These are phyloP conservation scores for Chimonanthus salicifolius DNA, from an alignment of 164 flowering plant species.

Conservation along the genomic window DNA sequence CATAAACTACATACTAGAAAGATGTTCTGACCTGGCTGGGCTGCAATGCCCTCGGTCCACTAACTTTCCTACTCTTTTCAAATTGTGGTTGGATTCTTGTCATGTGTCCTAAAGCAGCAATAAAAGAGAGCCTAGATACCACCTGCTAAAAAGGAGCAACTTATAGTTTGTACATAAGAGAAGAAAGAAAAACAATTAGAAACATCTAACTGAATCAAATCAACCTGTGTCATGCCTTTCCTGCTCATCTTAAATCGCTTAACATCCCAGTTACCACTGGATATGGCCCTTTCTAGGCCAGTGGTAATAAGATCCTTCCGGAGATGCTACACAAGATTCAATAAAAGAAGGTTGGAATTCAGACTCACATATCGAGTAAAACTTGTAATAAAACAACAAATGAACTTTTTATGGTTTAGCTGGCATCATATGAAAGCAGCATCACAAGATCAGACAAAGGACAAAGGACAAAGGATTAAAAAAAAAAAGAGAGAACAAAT, in stretches of 20 bases:
- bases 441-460: no score
- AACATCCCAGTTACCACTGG: slow-evolving; percentile 87
- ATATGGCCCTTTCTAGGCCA: slow-evolving; percentile 81
- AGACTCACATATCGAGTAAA: no score
- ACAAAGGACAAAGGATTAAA: background rate
- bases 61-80: slow-evolving; percentile 95
- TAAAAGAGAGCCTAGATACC: slow-evolving; percentile 73
- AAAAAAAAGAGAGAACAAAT: background rate
- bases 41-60: slow-evolving; percentile 98
- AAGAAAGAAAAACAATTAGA: background rate
- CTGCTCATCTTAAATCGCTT: slow-evolving; percentile 77
- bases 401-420: no score
- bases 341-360: no score
- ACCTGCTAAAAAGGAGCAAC: slow-evolving; percentile 37
- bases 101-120: slow-evolving; percentile 73
- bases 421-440: no score
- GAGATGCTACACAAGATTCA: background rate
- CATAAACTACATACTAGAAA: background rate
- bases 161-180: background rate
- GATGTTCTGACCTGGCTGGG: slow-evolving; percentile 80
- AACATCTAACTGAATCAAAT: background rate
- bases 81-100: slow-evolving; percentile 86
- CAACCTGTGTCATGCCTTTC: slow-evolving; percentile 94
- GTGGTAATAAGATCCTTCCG: slow-evolving; percentile 35
- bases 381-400: no score